Conservation (phyloP, 345 rosid species). For the Pistacia integerrima region DNA sequence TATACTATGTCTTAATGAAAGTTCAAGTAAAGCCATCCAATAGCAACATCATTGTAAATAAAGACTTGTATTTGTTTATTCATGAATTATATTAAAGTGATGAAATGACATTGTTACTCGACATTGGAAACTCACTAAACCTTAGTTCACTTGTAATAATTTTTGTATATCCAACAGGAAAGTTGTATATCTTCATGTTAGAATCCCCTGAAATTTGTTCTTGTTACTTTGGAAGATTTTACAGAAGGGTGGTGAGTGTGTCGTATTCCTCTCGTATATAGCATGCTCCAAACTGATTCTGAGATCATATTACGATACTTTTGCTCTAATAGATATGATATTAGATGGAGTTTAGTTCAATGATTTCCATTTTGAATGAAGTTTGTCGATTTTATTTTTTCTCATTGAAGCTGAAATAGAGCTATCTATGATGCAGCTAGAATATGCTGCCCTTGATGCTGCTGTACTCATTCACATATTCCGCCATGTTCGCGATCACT, state of each 20-base stretch:
- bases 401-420: not conserved
- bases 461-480: conserved; percentile 86
- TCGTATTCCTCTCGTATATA: not conserved
- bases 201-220: not conserved
- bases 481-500: conserved; percentile 41
- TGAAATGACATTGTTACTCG: not conserved
- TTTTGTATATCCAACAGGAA: not conserved
- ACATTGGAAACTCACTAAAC: not conserved
- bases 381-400: not conserved
- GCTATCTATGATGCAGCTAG: conserved; percentile 54
- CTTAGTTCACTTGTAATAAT: not conserved
- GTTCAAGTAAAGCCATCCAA: not conserved
- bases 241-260: not conserved
- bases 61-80: not conserved
- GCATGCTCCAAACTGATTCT: not conserved
- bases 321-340: not conserved
- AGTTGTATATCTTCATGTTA: not conserved
- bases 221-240: not conserved
- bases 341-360: not conserved
- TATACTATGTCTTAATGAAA: not conserved
- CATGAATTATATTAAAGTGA: not conserved
- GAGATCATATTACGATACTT: not conserved
- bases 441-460: conserved; percentile 94
- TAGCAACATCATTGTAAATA: not conserved
- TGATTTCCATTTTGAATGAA: not conserved